Conservation (phyloP, 2,329 filamentous ascomycete genomes). For the Aureobasidium pullulans region DNA sequence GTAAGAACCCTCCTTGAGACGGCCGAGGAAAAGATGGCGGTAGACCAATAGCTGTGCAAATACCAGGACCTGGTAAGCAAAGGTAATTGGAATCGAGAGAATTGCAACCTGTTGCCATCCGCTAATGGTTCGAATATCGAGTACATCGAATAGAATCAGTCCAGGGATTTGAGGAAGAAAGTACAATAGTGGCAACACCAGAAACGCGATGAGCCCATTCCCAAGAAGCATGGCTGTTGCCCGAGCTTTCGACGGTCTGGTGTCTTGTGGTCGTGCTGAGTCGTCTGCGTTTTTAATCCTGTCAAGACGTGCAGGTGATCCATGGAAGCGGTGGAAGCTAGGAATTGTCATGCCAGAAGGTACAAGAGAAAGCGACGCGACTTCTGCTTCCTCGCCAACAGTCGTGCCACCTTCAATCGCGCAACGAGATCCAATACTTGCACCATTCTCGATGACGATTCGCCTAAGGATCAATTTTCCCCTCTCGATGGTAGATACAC, state of each 20-base stretch:
- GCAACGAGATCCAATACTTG: not conserved
- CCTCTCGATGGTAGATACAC: not conserved
- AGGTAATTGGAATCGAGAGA: not conserved
- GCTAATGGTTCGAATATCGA: not conserved
- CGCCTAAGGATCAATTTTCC: not conserved
- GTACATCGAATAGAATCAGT: constrained; percentile 3
- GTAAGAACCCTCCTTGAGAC: not conserved
- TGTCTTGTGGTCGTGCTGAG: not conserved
- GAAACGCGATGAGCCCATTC: not conserved
- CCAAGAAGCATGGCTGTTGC: not conserved
- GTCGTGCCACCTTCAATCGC: not conserved
- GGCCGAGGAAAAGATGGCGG: not conserved
- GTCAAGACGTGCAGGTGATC: not conserved
- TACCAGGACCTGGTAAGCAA: not conserved
- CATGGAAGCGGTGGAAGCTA: not conserved
- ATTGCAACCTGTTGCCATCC: not conserved
- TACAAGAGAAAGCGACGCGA: not conserved
- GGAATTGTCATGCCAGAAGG: not conserved
- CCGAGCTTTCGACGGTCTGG: not conserved
- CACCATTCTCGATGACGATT: not conserved
- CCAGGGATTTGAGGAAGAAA: not conserved
- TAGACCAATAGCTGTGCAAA: not conserved
- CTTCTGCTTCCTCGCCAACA: not conserved
- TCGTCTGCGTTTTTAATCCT: not conserved
- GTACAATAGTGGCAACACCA: not conserved